Base-by-base conservation (phyloP, 257 asterid genomes). In the Ajuga chamaepitys region DNA sequence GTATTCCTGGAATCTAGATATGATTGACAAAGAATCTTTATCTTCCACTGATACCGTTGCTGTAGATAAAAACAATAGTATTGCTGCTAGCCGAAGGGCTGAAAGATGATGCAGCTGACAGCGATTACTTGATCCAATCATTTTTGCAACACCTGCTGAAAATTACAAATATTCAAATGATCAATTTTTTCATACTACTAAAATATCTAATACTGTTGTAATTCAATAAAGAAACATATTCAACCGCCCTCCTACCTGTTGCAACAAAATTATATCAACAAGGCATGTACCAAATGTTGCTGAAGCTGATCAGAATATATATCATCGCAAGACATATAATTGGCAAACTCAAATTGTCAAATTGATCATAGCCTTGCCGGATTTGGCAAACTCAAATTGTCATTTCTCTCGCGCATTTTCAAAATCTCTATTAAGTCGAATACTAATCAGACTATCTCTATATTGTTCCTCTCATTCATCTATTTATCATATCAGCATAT, bases 1-100 rank as follows among this genome's bases (percentile, higher is more conserved):
- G 80, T 88, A 94, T 50, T 82, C 77, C 75, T 82, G 97, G 85
- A 94, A 94, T 66, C 99, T 80, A 18, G 95, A 78, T 62, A 89
- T 74, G 75, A 82, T 73, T 47, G 83, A 50, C 3, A 75, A 32
- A 25, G 88, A 58, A 47, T 78, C 80, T 24, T 70, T 47, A 55
- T 50, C 68, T 9, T 63, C 60, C 30, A 40, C 46, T n/a, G 61
- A 22, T 38, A 44, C 58, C 3, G 30, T 61, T 11, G 66, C 50
- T 25, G 52, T 40, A 30, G 72, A 67, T 20, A 72, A 48, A 17
- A 74, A 12, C 16, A 80, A 4, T 35, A 74, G 12, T 22, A 70
- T 46, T 22, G 68, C 61, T 18, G 67, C 37, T 55, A 70, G 4
- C 9, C 71, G 41, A 72, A 78, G 57, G 16, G 67, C 58, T 32